Base-by-base conservation (phyloP, 2,329 filamentous ascomycete species). In the Hypomyces rosellus region DNA sequence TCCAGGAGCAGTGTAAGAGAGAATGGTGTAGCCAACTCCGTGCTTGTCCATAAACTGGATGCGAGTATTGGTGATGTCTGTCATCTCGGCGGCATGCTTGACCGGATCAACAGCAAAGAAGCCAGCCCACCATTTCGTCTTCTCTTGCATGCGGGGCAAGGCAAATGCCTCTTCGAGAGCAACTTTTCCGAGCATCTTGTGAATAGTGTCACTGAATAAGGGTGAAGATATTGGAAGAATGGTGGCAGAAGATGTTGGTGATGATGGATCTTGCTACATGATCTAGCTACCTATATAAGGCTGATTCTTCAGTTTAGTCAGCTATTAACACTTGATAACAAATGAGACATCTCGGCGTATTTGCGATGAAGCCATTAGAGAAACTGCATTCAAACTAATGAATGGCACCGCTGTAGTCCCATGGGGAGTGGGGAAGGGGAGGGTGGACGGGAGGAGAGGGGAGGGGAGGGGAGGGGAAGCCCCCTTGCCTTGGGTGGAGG, bases 81-180 rank as follows among this genome's bases (percentile, higher is more conserved):
- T 65, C 56, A 74, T 85, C 63, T 85, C 78, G 22, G 64, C 68
- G 49, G 74, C 72, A 54, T 84, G 80, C 62, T 76, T 78, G 11
- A 80, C 77, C 2, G 77, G 70, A 55, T 84, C 74, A n/a, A 75
- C 69, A 13, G 78, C 74, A 60, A 84, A 85, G 18, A 84, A 64
- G 4, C 69, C 66, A 1, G 81, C 82, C 80, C 80, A 83, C 78
- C 80, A 82, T 57, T 70, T 68, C 5, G 77, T 80, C 63, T 76
- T 77, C 55, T 83, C 77, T 42, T 75, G 70, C 54, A 82, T 73
- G 34, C 79, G 74, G 41, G 82, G 79, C 6, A 83, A 70, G 53
- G 75, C 76, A 55, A 82, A 84, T 13, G 80, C 79, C 65, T 84
- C 81, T 62, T 84, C 81, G 18, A 84, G 69, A 12, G 77, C 76